A percentile compares a stretch with the other conserved stretches of the same genome.
Evolutionary conservation across 768 basidiomycete species (phyloP).

Genomic region (Lactifluus echinatus): DNA sequence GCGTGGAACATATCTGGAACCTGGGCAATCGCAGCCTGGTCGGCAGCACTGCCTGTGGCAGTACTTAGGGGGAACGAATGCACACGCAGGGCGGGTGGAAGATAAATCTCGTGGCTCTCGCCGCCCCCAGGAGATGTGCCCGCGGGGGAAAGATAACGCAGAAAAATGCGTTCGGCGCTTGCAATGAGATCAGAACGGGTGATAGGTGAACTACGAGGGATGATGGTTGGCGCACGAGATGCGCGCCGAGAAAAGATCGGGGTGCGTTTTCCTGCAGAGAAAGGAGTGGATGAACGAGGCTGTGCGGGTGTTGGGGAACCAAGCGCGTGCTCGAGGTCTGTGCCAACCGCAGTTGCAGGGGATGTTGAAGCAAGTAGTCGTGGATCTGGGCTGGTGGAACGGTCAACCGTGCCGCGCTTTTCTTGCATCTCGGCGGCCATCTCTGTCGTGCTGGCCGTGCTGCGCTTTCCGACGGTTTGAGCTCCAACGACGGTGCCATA

Average conservation of each 20-base stretch:
- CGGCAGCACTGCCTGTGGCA: constrained; percentile 61
- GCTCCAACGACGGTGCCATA: constrained; percentile 84
- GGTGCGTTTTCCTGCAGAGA: constrained; percentile 66
- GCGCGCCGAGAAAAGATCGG: constrained; percentile 70
- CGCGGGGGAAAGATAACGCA: constrained; percentile 82
- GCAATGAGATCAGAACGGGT: constrained; percentile 82
- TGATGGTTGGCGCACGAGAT: constrained; percentile 87
- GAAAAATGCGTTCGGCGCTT: constrained; percentile 93
- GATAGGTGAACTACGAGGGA: constrained; percentile 86
- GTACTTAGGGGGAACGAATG: constrained; percentile 81
- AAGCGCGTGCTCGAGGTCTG: constrained; percentile 31
- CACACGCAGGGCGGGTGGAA: constrained; percentile 87
- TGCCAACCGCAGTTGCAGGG: constrained; percentile 39
- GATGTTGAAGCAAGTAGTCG: constrained; percentile 40
- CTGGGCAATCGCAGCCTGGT: constrained; percentile 72
- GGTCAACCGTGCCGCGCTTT: constrained; percentile 52
- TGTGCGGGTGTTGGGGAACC: constrained; percentile 21
- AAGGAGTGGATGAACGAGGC: constrained; percentile 69
- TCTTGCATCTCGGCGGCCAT: constrained; percentile 55
- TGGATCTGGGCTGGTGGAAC: constrained; percentile 35
- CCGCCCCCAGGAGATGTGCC: constrained; percentile 67
- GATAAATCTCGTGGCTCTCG: constrained; percentile 96
- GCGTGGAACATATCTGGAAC: constrained; percentile 95
- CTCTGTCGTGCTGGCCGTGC: constrained; percentile 75
- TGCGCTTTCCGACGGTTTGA: constrained; percentile 59